Evolutionary conservation across 1,284 basidiomycete species (phyloP), one percentile per base, ranked within the genome.

Genomic region (Tausonia pullulans): DNA sequence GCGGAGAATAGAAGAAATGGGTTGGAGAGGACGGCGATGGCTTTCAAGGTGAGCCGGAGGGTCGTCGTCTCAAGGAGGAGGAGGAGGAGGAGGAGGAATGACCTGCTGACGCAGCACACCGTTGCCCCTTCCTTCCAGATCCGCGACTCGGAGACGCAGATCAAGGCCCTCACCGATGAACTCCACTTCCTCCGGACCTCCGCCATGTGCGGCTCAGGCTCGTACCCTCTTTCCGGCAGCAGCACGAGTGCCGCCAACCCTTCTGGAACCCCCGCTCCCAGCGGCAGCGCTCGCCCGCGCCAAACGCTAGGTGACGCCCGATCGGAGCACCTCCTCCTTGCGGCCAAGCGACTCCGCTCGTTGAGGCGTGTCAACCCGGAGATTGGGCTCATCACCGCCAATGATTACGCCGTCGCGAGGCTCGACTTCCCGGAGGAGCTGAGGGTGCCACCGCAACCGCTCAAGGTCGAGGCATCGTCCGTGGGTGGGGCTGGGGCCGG

Each of bases 141-240:
- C 14, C 72, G 72, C 55, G 74, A 75, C 62, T 73, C 73, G 1
- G 74, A 76, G 58, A 65, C 70, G 4, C 74, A 76, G 58, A 75
- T 77, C 56, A 73, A 76, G 56, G 71, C 71, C n/a, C 72, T 77
- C 39, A 74, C 76, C 53, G 72, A 67, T 13, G 75, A 77, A 62
- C 69, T 77, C 11, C 70, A 74, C 4, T 71, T 74, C 8, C 69
- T 77, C 6, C 72, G 75, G 39, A 69, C 75, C 3, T 70, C 75
- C 50, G 75, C 76, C 56, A 67, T 76, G 13, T 65, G 74, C 16
- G 67, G 11, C 61, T n/a, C 39, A 48, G 51, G 48, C 45, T 10
- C 57, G 10, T 44, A 50, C 13, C 66, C 67, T 7, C 44, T 54
- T 13, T 70, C 71, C 8, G 68, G 27, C 27, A 27, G 27, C 27